A percentile compares a stretch with the other conserved stretches of the same genome.
Conservation (phyloP, 140 eudicot genomes). For the Cichorium intybus region DNA sequence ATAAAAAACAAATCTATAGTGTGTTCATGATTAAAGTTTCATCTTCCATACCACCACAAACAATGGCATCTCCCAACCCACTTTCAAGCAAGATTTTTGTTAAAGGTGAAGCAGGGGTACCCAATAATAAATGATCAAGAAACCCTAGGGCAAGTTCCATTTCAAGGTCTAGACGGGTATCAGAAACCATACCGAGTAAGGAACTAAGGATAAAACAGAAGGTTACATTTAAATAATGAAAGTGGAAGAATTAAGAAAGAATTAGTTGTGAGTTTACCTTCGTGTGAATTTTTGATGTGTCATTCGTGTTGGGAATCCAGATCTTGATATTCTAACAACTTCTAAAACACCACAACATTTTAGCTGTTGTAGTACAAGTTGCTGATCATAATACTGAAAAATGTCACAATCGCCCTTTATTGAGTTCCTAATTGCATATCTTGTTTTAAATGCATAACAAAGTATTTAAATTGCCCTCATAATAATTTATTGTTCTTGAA, state of each 20-base stretch:
- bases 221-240: not conserved
- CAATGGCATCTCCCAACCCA: constrained; percentile 91
- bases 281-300: constrained; percentile 83
- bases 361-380: constrained; percentile 72
- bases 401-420: no score
- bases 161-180: constrained; percentile 79
- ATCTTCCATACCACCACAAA: constrained; percentile 94
- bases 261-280: constrained; percentile 41
- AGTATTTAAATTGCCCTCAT: no score
- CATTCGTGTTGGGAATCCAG: constrained; percentile 81
- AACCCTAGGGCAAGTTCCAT: constrained; percentile 92
- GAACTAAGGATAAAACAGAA: constrained; percentile 37
- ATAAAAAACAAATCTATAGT: no score
- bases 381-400: constrained; percentile 62
- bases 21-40: constrained; percentile 71
- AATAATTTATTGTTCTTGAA: no score
- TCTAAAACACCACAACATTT: constrained; percentile 90
- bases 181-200: constrained; percentile 92
- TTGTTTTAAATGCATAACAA: no score
- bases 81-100: constrained; percentile 94
- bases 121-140: constrained; percentile 85
- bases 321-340: constrained; percentile 85
- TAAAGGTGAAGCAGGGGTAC: constrained; percentile 99
- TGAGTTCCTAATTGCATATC: no score
- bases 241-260: not conserved